A percentile compares a stretch with the other conserved stretches of the same genome.
phyloP scores from a whole-genome alignment of 2,329 filamentous ascomycete genomes.

The Coleophoma crateriformis region DNA sequence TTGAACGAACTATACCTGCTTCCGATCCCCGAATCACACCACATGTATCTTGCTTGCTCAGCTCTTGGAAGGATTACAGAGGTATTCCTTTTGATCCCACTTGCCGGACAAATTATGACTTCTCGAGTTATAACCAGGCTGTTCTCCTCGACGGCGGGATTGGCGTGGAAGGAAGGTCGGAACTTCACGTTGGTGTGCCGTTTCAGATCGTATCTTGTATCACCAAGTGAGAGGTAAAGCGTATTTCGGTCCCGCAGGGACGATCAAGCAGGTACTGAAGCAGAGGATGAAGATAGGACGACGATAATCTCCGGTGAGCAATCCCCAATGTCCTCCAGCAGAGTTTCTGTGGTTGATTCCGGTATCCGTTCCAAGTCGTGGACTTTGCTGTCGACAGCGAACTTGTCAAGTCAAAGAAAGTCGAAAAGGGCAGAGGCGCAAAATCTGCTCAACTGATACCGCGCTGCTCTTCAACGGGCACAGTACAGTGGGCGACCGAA shows the following conservation, averaged over 20 bases:
- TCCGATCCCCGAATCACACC: not conserved
- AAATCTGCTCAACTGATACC: not conserved
- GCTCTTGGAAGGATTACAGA: not conserved
- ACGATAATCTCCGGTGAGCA: not conserved
- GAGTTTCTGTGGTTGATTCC: not conserved
- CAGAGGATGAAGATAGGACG: not conserved
- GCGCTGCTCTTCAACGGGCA: not conserved
- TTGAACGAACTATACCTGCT: not conserved
- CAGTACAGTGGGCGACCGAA: not conserved
- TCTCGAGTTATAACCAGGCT: no score
- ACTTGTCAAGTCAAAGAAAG: not conserved
- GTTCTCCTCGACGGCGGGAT: not conserved
- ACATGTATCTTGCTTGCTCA: not conserved
- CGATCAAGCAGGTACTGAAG: not conserved
- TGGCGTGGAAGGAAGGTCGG: not conserved
- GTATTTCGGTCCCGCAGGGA: not conserved
- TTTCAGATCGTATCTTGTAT: not conserved
- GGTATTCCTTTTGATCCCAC: not conserved
- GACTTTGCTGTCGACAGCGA: not conserved
- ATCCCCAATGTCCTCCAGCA: not conserved
- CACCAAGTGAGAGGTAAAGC: not conserved
- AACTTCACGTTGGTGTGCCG: not conserved
- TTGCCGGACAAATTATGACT: not conserved
- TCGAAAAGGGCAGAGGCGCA: not conserved
- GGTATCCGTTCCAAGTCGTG: no score